Evolutionary conservation across 2,329 filamentous ascomycete species (phyloP), one percentile per base, ranked within the genome.

Genomic region (Fusarium anguioides): DNA sequence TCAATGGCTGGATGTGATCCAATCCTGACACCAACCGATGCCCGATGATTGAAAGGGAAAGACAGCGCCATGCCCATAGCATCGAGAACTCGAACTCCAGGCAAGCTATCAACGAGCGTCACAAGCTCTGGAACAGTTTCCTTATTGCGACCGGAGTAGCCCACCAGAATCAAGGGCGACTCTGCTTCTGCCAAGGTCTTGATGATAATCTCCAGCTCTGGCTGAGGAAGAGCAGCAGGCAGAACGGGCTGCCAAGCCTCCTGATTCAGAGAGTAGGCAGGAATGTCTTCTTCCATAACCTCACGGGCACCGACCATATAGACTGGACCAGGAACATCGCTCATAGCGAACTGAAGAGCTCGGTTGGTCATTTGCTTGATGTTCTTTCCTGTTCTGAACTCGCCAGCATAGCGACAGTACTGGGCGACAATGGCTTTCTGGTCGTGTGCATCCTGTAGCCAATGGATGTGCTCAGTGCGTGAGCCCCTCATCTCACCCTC

Each of bases 341-440:
- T 92, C 57, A 81, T 90, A 0, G 93, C 91, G 75, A 95, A 96
- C 68, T 92, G 91, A 59, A 96, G 78, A 0, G 93, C 93, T 3
- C 93, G 88, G 73, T 92, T 92, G 63, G 96, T 91, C 78, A 96
- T 89, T 80, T 96, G 92, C 82, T 96, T 96, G 66, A 96, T 86
- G 72, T 96, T 96, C 74, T 86, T 87, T 12, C 92, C 92, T 5
- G 90, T 90, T 79, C 93, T 94, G 77, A 96, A 88, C 80, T 96
- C 93, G 10, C 84, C 91, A 0, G 89, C 81, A 74, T 95, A 97
- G 12, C 93, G 86, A 75, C 93, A 96, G 77, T 96, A 96, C 79
- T 96, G 93, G 0, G 86, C 82, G 7, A 96, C 83, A 61, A 97
- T 94, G 73, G 88, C 85, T 76, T 90, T 92, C 78, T 94, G 91